A percentile compares a stretch with the other conserved stretches of the same genome.
Conservation (phyloP, 1,139 yeast genomes). For the Diutina sp. region DNA sequence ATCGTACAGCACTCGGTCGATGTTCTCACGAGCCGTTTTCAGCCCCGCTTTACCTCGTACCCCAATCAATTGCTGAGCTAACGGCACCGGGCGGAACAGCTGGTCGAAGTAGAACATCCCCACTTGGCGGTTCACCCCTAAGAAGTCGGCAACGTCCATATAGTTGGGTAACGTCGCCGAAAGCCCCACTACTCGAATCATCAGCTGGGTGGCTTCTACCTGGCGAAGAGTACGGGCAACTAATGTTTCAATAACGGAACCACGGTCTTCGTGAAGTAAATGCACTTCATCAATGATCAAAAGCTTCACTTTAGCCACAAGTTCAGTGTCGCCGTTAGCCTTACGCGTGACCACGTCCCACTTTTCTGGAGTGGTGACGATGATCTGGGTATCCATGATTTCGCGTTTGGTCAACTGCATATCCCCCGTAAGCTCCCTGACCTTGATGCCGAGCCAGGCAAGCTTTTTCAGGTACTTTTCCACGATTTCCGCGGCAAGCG, state of each 20-base stretch:
- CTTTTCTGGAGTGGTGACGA: constrained; percentile 95
- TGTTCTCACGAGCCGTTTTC: constrained; percentile 71
- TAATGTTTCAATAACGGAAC: not conserved
- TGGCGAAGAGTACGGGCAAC: constrained; percentile 38
- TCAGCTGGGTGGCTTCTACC: constrained; percentile 60
- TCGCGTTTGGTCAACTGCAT: constrained; percentile 87
- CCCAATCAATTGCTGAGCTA: not conserved
- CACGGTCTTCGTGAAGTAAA: constrained; percentile 1
- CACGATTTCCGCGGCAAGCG: constrained; percentile 94
- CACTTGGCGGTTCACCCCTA: constrained; percentile 49
- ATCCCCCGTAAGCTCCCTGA: constrained; percentile 90
- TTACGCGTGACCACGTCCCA: constrained; percentile 99
- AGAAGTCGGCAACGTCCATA: constrained; percentile 1
- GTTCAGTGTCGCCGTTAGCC: constrained; percentile 52
- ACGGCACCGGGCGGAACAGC: constrained; percentile 1
- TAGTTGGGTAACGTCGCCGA: constrained; percentile 1
- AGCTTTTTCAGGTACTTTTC: constrained; percentile 74
- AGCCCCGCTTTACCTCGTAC: constrained; percentile 68
- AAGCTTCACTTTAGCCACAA: not conserved
- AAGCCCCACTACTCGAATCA: constrained; percentile 25
- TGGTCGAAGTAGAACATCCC: constrained; percentile 2
- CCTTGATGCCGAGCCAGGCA: constrained; percentile 75
- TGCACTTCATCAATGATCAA: constrained; percentile 1
- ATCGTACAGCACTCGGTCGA: constrained; percentile 80
- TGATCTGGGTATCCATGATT: constrained; percentile 73